phyloP scores from a whole-genome alignment of 345 rosid genomes.

The Psidium guajava region DNA sequence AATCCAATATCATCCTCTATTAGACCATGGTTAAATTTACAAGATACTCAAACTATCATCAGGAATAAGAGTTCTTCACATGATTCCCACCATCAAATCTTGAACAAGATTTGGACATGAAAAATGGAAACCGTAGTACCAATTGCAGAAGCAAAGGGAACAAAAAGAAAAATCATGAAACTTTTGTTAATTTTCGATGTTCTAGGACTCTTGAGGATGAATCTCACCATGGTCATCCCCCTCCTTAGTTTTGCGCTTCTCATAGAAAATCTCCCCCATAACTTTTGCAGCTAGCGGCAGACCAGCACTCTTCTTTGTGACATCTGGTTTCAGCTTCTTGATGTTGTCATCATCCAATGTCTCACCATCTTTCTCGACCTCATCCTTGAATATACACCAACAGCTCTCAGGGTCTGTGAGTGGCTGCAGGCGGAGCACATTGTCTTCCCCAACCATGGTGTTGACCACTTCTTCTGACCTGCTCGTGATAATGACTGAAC shows the following conservation, averaged over 20 bases:
- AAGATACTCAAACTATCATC: neutral
- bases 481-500: slow-evolving; percentile 7
- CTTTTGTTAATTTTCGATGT: neutral
- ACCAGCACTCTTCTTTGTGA: neutral
- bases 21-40: neutral
- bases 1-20: neutral
- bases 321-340: neutral
- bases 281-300: neutral
- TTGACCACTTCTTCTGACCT: neutral
- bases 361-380: neutral
- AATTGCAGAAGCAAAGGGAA: neutral
- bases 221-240: neutral
- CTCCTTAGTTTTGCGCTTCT: neutral
- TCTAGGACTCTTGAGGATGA: neutral
- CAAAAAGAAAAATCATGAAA: neutral
- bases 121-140: neutral
- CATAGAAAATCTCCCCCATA: neutral
- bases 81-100: neutral
- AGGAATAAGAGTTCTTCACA: neutral
- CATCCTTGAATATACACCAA: neutral
- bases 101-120: neutral
- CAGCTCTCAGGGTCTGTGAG: neutral
- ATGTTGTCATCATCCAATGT: neutral
- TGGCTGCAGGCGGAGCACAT: neutral
- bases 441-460: slow-evolving; percentile 1